Base-by-base conservation (phyloP, 2,329 filamentous ascomycete genomes). In the Penicillium psychrosexuale region DNA sequence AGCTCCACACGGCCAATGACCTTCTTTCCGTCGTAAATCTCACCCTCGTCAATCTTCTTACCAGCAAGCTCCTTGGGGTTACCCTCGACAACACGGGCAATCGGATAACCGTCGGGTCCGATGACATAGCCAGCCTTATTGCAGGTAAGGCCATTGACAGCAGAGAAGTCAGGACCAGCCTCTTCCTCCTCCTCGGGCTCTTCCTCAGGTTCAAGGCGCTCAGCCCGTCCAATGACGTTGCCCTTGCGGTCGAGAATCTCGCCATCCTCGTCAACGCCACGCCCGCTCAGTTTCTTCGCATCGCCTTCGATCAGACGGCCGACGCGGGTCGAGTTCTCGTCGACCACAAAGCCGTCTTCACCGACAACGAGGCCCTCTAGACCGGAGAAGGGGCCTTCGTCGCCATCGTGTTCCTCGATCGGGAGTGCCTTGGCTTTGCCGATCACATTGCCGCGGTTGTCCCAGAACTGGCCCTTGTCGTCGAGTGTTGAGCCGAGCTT, bases 391-490 rank as follows among this genome's bases (percentile, higher is more conserved):
- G 73, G 71, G 7, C 72, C 69, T 55, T 77, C 75, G 3, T 70
- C 64, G 13, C 72, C 72, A 0, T 62, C 43, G 13, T 67, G 61
- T 0, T 77, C 75, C 52, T 75, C 70, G 15, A 72, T 51, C 4
- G 73, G 70, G 3, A 75, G 62, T 0, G 73, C 70, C 57, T 82
- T 77, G 58, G 85, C 82, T 59, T 81, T 81, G 38, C 84, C 85
- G 58, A 87, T 79, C 59, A 87, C 77, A 40, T 85, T 84, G 42
- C 84, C 84, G 43, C 83, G 80, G 68, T 80, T 83, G 67, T 86
- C 84, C 65, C 86, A 77, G 53, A 87, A 82, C 64, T 87, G 84
- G 19, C 84, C 84, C 70, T 85, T 77, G 56, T 79, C 80, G 60
- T 87, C 85, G 24, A 74, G 69, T 15, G 64, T 61, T 19, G 61